Evolutionary conservation across 2,329 filamentous ascomycete genomes (phyloP).

Genomic region (Sporothrix mexicana): DNA sequence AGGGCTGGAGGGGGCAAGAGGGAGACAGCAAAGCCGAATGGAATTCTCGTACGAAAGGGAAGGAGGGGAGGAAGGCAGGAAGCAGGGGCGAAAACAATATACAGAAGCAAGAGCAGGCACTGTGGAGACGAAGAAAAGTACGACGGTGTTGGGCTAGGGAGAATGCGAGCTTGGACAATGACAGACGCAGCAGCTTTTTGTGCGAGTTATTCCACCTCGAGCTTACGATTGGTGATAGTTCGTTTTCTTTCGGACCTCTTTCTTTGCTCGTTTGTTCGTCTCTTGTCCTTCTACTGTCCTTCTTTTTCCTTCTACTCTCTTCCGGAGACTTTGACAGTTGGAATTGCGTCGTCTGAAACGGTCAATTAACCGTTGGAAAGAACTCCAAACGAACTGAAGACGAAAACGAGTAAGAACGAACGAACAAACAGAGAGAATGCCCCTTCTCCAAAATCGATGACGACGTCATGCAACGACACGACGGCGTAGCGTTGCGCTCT

Average conservation of each 20-base stretch:
- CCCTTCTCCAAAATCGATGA: slow-evolving; percentile 9
- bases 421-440: not conserved
- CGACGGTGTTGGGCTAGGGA: not conserved
- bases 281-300: not conserved
- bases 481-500: slow-evolving; percentile 17
- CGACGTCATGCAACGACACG: slow-evolving; percentile 27
- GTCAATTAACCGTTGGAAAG: slow-evolving; percentile 1
- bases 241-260: not conserved
- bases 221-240: not conserved
- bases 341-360: not conserved
- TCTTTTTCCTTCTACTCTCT: not conserved
- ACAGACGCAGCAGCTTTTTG: not conserved
- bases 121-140: not conserved
- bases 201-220: not conserved
- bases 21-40: not conserved
- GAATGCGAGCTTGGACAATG: slow-evolving; percentile 1
- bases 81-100: not conserved
- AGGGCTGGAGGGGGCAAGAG: not conserved
- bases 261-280: not conserved
- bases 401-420: not conserved
- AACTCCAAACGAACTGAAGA: not conserved
- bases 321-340: not conserved
- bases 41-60: not conserved
- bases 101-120: not conserved
- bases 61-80: not conserved